phyloP scores from a whole-genome alignment of 169 alveolate genomes.

The Plasmodium gonderi region DNA sequence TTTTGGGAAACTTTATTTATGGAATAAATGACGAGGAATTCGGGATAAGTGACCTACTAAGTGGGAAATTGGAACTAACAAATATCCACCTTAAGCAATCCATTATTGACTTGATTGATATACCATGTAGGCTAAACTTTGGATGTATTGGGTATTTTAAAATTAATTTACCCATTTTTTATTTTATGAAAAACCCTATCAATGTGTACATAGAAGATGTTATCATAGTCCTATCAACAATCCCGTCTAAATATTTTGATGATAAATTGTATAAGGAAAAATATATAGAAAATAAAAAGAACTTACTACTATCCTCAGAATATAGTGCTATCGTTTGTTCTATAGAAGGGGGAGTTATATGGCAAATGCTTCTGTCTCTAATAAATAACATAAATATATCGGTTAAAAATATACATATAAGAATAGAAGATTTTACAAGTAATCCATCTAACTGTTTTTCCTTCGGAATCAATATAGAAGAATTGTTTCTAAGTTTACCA shows the following conservation, averaged over 20 bases:
- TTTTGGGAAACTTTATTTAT: constrained; percentile 71
- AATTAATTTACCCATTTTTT: constrained; percentile 72
- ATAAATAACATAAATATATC: constrained; percentile 68
- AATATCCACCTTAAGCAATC: constrained; percentile 70
- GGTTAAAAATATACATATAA: constrained; percentile 65
- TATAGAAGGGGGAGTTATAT: constrained; percentile 73
- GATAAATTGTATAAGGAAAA: constrained; percentile 73
- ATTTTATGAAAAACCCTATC: constrained; percentile 73
- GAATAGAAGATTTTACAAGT: constrained; percentile 72
- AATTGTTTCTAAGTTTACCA: constrained; percentile 56
- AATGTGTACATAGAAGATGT: constrained; percentile 75
- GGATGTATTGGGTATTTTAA: constrained; percentile 74
- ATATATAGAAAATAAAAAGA: constrained; percentile 68
- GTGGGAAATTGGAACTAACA: constrained; percentile 72
- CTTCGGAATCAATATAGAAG: constrained; percentile 66
- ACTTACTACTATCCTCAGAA: constrained; percentile 64
- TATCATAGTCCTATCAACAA: constrained; percentile 56
- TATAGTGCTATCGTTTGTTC: constrained; percentile 72
- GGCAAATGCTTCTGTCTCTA: constrained; percentile 74
- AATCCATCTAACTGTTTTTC: constrained; percentile 69
- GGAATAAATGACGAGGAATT: constrained; percentile 65
- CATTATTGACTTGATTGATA: constrained; percentile 50
- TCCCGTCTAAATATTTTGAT: constrained; percentile 71
- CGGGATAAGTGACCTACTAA: constrained; percentile 53
- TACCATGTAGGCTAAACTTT: constrained; percentile 73